phyloP scores from a whole-genome alignment of 371 early-diverging fungal genomes.

The Dichotomocladium elegans region DNA sequence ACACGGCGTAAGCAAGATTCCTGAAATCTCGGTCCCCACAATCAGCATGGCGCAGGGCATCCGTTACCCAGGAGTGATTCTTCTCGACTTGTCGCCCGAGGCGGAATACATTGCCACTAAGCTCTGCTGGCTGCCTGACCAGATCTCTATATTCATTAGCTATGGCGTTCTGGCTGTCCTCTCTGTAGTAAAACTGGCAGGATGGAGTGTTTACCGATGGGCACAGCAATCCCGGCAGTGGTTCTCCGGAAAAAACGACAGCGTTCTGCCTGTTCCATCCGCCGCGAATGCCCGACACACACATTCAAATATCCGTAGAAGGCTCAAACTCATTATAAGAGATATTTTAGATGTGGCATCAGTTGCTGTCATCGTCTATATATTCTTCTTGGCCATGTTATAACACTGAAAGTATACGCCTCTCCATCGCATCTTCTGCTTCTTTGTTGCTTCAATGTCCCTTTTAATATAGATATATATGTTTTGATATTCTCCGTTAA shows the following conservation, averaged over 20 bases:
- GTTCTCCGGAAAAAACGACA: background rate
- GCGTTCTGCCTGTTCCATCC: background rate
- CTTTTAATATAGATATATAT: no score
- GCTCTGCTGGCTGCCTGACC: slow-evolving; percentile 39
- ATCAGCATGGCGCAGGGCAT: slow-evolving; percentile 61
- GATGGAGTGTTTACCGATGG: background rate
- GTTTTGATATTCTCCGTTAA: no score
- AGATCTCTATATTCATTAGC: slow-evolving; percentile 26
- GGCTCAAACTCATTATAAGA: background rate
- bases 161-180: slow-evolving; percentile 20
- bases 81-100: slow-evolving; percentile 15
- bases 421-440: no score
- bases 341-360: background rate
- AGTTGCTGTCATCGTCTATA: background rate
- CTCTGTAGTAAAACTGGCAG: slow-evolving; percentile 6
- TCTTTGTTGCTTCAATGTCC: no score
- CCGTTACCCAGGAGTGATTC: slow-evolving; percentile 38
- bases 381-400: no score
- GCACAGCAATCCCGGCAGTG: background rate
- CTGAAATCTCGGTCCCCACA: slow-evolving; percentile 47
- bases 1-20: slow-evolving; percentile 23
- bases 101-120: slow-evolving; percentile 6
- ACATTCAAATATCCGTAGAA: background rate
- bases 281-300: background rate
- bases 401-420: no score